phyloP scores from a whole-genome alignment of 75 land plant species.

The Adiantum capillusveneris region DNA sequence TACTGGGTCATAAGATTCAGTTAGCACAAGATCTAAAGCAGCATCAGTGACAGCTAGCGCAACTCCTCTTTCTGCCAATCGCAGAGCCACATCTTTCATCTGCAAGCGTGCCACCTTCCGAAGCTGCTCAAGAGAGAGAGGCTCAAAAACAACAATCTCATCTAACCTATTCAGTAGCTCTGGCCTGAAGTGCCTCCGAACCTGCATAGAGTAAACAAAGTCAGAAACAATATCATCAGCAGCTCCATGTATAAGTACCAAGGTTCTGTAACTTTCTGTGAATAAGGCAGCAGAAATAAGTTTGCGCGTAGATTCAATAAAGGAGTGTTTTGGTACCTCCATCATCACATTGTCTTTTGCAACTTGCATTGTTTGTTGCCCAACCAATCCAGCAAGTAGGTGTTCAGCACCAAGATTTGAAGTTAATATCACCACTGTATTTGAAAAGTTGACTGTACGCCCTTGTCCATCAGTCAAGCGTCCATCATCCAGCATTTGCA shows the following conservation, averaged over 20 bases:
- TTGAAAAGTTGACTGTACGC: slow-evolving; percentile 81
- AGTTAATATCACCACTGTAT: slow-evolving; percentile 90
- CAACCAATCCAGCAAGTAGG: slow-evolving; percentile 62
- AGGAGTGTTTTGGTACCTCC: slow-evolving; percentile 39
- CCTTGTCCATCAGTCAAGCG: slow-evolving; percentile 98
- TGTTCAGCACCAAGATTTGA: slow-evolving; percentile 97
- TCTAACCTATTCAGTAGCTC: slow-evolving; percentile 92
- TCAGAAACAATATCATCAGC: too few relatives aligned
- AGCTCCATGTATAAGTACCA: too few relatives aligned
- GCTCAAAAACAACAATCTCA: slow-evolving; percentile 95
- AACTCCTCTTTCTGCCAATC: slow-evolving; percentile 89
- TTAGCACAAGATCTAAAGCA: slow-evolving; percentile 66
- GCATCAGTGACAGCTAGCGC: slow-evolving; percentile 90
- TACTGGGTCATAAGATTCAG: slow-evolving; percentile 92
- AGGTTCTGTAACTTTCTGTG: too few relatives aligned
- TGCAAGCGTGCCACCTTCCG: slow-evolving; percentile 85
- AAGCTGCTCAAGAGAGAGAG: slow-evolving; percentile 80
- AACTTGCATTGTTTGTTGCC: slow-evolving; percentile 47
- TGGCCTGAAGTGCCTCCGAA: slow-evolving; percentile 72
- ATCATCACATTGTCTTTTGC: slow-evolving; percentile 74
- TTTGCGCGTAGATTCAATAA: too few relatives aligned
- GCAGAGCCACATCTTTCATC: slow-evolving; percentile 83
- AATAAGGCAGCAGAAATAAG: too few relatives aligned
- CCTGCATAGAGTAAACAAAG: slow-evolving; percentile 32
- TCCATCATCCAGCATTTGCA: slow-evolving; percentile 93